Base-by-base conservation (phyloP, 345 rosid genomes). In the Alliaria petiolata region DNA sequence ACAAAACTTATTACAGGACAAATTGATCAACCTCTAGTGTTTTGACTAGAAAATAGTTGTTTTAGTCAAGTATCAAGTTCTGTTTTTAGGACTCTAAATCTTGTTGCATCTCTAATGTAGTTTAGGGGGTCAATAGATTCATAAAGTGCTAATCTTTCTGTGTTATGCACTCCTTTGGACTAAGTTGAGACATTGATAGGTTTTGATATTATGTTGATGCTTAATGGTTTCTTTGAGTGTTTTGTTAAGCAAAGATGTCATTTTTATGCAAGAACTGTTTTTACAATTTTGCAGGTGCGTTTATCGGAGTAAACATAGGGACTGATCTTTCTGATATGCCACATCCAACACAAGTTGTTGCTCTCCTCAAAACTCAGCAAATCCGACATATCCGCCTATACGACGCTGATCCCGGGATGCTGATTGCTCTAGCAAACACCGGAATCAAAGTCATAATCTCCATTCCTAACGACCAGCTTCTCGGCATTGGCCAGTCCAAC, bases 401-500 rank as follows among this genome's bases (percentile, higher is more conserved):
- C 15, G 87, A 89, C 38, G 79, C 90, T 7, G 97, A 91, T 54
- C 86, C 77, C 2, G 97, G 85, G 63, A 83, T 91, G 90, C 86
- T 91, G 3, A 66, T 71, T 33, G 87, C 96, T 20, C 67, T 91
- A 36, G 90, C 96, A 38, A 91, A 91, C 77, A 79, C 90, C 0
- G 91, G 87, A 46, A 86, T 91, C 78, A 84, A 79, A 59, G 93
- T 91, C 40, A 75, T 84, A 1, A 85, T 91, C 67, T 82, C 96
- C 2, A 83, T 91, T 53, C 93, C 97, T 12, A 91, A 89, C 62
- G 96, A 91, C 20, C 93, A 89, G 69, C 80, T 91, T 44, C 89
- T 91, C 33, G 97, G 91, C 53, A 87, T 91, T 58, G 97, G 97
- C 11, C 93, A 89, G 45, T 91, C 97, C 17, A 91, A 91, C 75